Base-by-base conservation (phyloP, 208 protist species). In the Acanthamoeba lenticulata region DNA sequence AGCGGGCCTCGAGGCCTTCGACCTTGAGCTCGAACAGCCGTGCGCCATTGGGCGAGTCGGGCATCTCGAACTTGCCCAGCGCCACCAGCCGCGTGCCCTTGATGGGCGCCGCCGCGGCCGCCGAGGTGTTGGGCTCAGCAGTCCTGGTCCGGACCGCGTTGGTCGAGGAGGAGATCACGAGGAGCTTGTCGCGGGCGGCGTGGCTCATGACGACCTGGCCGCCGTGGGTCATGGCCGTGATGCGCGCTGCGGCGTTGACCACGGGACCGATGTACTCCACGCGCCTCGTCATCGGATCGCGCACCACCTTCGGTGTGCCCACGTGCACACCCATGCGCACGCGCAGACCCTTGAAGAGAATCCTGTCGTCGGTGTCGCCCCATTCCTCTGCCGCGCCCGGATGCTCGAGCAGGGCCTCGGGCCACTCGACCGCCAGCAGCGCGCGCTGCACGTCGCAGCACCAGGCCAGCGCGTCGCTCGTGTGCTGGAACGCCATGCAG, bases 401-500 rank as follows among this genome's bases (percentile, higher is more conserved):
- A 29, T 91, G 85, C 19, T 91, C 85, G 2, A 72, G 45, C 36
- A 89, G n/a, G 0, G 36, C 45, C 79, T 89, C 79, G 17, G 85
- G 85, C 85, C 85, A 79, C 7, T 92, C 57, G 29, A 19, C 11
- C 5, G 24, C 27, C 34, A 91, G 44, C 85, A 91, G 57, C 21
- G 52, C 40, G 21, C 38, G 7, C 36, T 91, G 85, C 29, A 91
- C 85, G 29, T 38, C 85, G 27, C 6, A 4, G 55, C 85, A 91
- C 44, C 44, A 91, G n/a, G 24, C 27, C 24, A 69, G 24, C 32
- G 85, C 85, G 24, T 60, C 85, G n/a, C 15, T 24, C 13, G 42
- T 21, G 13, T 91, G n/a, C 36, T 91, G 85, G 57, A 91, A 91
- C 21, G 85, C 85, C 85, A 91, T 45, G 36, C 44, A 72, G 36